Evolutionary conservation across 1,284 basidiomycete species (phyloP).

Genomic region (Ceratobasidium sp.): DNA sequence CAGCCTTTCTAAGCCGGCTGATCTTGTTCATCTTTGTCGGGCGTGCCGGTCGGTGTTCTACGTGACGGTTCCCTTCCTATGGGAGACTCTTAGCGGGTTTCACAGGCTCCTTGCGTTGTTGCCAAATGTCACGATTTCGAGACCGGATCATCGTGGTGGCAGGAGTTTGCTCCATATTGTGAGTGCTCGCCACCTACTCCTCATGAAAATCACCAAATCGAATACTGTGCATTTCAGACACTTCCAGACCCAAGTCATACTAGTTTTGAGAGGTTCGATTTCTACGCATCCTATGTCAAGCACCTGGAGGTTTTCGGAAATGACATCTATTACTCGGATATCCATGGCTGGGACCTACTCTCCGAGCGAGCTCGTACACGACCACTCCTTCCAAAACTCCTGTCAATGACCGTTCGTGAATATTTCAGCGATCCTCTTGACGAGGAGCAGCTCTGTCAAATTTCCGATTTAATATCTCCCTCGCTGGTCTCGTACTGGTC

Average conservation of each 20-base stretch:
- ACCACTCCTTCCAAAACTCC: neutral
- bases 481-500: neutral
- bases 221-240: neutral
- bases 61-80: neutral
- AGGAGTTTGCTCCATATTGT: neutral
- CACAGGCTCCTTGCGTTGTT: slow-evolving; percentile 8
- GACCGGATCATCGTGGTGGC: neutral
- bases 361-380: neutral
- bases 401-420: neutral
- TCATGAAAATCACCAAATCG: neutral
- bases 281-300: neutral
- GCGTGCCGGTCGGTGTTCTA: neutral
- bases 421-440: neutral
- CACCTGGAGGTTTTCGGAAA: slow-evolving; percentile 1
- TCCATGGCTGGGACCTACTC: neutral
- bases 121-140: neutral
- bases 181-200: neutral
- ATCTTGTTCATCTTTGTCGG: slow-evolving; percentile 2
- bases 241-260: neutral
- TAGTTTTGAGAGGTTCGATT: neutral
- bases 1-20: neutral
- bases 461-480: slow-evolving; percentile 1
- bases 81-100: neutral
- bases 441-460: neutral
- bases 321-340: neutral